Conservation (phyloP, 306 rosid genomes). For the Hippophae tibetana region DNA sequence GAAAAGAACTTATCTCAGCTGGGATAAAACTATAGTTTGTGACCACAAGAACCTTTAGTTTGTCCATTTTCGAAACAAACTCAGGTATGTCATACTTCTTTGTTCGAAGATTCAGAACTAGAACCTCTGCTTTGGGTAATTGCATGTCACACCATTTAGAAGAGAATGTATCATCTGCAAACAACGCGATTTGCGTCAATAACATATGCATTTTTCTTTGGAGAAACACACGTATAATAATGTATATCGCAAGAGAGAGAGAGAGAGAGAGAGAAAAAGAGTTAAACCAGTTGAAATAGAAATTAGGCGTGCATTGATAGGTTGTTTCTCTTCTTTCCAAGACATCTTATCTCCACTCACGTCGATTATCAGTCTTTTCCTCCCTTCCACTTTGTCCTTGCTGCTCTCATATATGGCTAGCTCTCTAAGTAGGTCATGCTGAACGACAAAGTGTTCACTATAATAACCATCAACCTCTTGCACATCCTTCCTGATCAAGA, state of each 20-base stretch:
- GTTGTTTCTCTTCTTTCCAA: constrained; percentile 38
- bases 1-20: constrained; percentile 25
- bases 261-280: constrained; percentile 14
- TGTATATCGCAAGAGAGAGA: neutral
- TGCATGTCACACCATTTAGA: constrained; percentile 40
- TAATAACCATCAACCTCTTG: constrained; percentile 26
- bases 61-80: constrained; percentile 38
- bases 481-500: constrained; percentile 29
- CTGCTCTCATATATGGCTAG: constrained; percentile 36
- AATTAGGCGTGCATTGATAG: constrained; percentile 28
- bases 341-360: constrained; percentile 28
- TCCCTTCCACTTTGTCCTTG: constrained; percentile 19
- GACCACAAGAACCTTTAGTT: constrained; percentile 41
- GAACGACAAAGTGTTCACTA: constrained; percentile 38
- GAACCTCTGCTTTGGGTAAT: constrained; percentile 38
- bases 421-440: constrained; percentile 53
- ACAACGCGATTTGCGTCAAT: constrained; percentile 3
- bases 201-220: too few species aligned
- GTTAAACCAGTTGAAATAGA: constrained; percentile 59
- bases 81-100: constrained; percentile 30
- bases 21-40: constrained; percentile 35
- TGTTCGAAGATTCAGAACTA: constrained; percentile 37
- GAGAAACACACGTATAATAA: neutral
- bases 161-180: constrained; percentile 47
- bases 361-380: constrained; percentile 40